phyloP scores from a whole-genome alignment of 2,329 filamentous ascomycete species.

The Malbranchea zuffiana region DNA sequence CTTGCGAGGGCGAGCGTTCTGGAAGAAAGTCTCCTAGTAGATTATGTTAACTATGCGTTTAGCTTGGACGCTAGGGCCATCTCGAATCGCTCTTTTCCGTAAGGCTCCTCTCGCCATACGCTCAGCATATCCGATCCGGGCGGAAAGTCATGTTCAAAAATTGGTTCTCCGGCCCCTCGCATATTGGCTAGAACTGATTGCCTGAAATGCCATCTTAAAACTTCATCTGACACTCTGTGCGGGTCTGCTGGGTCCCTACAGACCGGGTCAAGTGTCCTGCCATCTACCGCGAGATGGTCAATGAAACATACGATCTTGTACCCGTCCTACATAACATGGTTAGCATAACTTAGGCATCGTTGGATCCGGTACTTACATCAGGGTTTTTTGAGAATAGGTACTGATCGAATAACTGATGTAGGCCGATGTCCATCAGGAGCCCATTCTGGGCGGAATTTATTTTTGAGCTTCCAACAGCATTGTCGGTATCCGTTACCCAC shows the following conservation, averaged over 20 bases:
- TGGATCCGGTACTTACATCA: constrained; percentile 13
- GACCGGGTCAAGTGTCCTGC: constrained; percentile 14
- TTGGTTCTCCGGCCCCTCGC: constrained; percentile 18
- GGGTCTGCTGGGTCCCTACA: constrained; percentile 12
- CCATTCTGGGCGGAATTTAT: constrained; percentile 16
- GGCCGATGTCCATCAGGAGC: constrained; percentile 8
- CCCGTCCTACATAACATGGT: constrained; percentile 13
- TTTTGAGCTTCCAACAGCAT: constrained; percentile 9
- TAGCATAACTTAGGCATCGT: constrained; percentile 2
- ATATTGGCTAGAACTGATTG: constrained; percentile 20
- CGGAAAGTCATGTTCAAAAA: constrained; percentile 19
- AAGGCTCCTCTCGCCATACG: constrained; percentile 10
- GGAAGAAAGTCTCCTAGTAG: too few relatives aligned
- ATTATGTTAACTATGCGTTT: too few relatives aligned
- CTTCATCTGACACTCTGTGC: constrained; percentile 14
- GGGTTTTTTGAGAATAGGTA: constrained; percentile 16
- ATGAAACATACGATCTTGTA: constrained; percentile 13
- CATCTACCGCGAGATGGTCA: constrained; percentile 12
- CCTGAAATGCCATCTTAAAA: constrained; percentile 19
- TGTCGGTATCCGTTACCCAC: constrained; percentile 16
- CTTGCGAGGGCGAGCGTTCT: too few relatives aligned
- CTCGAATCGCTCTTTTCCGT: constrained; percentile 15
- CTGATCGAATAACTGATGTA: constrained; percentile 13
- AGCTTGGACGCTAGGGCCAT: constrained; percentile 11
- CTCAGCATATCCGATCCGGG: constrained; percentile 17